Evolutionary conservation across 2,329 filamentous ascomycete genomes (phyloP).

Genomic region (Raffaelea albimanens): DNA sequence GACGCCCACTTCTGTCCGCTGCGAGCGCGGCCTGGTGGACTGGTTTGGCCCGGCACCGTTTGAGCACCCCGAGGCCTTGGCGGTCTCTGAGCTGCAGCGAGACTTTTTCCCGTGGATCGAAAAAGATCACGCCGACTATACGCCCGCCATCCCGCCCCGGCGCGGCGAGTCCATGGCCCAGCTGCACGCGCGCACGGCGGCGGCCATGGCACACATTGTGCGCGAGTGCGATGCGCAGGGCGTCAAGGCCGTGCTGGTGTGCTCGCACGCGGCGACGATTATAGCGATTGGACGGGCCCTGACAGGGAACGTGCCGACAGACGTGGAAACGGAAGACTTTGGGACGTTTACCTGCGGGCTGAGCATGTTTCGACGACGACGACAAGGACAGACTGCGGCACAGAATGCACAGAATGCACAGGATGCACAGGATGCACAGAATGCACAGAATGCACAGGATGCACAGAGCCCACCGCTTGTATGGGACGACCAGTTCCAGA

Average conservation of each 20-base stretch:
- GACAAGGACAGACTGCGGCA: not conserved
- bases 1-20: slow-evolving; percentile 31
- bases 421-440: not conserved
- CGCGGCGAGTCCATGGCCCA: slow-evolving; percentile 72
- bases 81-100: slow-evolving; percentile 47
- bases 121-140: slow-evolving; percentile 36
- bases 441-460: not conserved
- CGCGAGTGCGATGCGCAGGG: slow-evolving; percentile 60
- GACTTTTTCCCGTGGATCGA: slow-evolving; percentile 59
- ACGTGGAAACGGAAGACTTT: slow-evolving; percentile 69
- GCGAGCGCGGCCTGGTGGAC: slow-evolving; percentile 59
- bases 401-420: not conserved
- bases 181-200: slow-evolving; percentile 71
- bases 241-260: slow-evolving; percentile 65
- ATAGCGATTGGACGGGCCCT: slow-evolving; percentile 78
- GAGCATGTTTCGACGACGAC: slow-evolving; percentile 49
- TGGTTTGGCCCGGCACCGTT: slow-evolving; percentile 88
- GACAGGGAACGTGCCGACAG: slow-evolving; percentile 67
- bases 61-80: slow-evolving; percentile 71
- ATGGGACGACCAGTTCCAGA: slow-evolving; percentile 11
- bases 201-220: slow-evolving; percentile 61
- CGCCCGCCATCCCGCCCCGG: slow-evolving; percentile 53
- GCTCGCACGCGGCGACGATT: slow-evolving; percentile 81
- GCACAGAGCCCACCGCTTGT: not conserved
- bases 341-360: slow-evolving; percentile 74